Conservation (phyloP, 73 alveolate genomes). For the Symbiodinium natans region DNA sequence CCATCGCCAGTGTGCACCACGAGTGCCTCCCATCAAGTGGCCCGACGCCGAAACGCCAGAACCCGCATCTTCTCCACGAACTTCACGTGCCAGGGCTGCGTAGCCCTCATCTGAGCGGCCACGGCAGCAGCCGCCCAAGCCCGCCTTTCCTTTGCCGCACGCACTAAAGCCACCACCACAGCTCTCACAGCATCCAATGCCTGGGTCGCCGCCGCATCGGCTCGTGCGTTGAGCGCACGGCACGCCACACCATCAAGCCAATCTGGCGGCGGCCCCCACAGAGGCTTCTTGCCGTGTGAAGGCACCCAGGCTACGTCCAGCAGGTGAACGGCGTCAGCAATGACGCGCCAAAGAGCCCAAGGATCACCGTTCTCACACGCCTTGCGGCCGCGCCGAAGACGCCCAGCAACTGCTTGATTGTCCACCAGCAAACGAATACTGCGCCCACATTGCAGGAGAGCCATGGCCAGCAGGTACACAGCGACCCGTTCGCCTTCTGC, state of each 20-base stretch:
- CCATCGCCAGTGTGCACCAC: neutral
- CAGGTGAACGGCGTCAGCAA: no score
- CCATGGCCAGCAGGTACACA: neutral
- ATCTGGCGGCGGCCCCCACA: neutral
- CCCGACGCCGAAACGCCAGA: neutral
- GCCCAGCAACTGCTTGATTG: neutral
- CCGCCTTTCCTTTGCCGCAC: neutral
- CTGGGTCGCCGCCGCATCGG: neutral
- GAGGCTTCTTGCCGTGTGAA: neutral
- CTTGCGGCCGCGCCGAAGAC: neutral
- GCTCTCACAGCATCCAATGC: neutral
- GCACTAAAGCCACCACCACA: neutral
- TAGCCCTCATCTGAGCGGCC: neutral
- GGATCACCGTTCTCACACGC: neutral
- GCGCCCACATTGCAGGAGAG: neutral
- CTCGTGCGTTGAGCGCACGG: slow-evolving; percentile 3
- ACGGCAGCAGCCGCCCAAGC: neutral
- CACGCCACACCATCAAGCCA: neutral
- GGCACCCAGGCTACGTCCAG: neutral
- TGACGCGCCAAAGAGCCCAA: neutral
- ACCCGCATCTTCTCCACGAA: neutral
- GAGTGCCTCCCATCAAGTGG: no score
- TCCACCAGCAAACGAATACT: neutral
- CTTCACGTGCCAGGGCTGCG: neutral
- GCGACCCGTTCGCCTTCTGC: neutral